These are phyloP conservation scores for Thelonectria blattea DNA, from an alignment of 2,329 filamentous ascomycete species.

Conservation along the genomic window DNA sequence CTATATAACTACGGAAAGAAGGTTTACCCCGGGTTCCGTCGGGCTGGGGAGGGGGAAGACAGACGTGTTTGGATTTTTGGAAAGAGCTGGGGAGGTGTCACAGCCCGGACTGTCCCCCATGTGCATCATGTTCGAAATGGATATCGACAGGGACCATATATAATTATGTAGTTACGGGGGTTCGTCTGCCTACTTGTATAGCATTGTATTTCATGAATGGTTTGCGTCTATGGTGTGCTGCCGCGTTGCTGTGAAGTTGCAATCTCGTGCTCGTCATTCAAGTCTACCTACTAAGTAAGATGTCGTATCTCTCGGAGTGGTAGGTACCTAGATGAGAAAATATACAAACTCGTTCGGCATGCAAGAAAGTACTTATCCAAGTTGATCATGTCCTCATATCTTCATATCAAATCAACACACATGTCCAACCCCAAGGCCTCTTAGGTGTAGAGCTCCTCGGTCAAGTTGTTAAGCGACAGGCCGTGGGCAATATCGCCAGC, in stretches of 20 bases:
- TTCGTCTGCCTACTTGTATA: background rate
- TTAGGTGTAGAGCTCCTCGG: conserved; percentile 73
- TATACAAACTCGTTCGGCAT: background rate
- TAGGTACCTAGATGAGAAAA: background rate
- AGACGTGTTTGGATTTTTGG: background rate
- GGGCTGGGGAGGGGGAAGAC: background rate
- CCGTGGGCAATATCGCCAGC: conserved; percentile 85
- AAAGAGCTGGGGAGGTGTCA: background rate
- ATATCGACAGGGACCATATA: background rate
- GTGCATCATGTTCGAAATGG: background rate
- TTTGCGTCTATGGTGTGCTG: background rate
- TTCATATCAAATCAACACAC: background rate
- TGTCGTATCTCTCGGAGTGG: background rate
- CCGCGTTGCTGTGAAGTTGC: background rate
- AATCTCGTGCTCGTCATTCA: background rate
- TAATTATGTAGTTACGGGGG: background rate
- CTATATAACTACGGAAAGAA: background rate
- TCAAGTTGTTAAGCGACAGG: conserved; percentile 72
- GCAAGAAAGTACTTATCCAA: background rate
- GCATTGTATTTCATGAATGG: background rate
- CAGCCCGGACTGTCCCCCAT: background rate
- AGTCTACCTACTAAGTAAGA: too few relatives aligned
- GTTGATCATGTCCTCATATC: background rate
- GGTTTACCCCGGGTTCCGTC: background rate
- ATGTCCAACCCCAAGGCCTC: too few relatives aligned